Conservation (phyloP, 257 asterid species). For the Fraxinus quadrangulata region DNA sequence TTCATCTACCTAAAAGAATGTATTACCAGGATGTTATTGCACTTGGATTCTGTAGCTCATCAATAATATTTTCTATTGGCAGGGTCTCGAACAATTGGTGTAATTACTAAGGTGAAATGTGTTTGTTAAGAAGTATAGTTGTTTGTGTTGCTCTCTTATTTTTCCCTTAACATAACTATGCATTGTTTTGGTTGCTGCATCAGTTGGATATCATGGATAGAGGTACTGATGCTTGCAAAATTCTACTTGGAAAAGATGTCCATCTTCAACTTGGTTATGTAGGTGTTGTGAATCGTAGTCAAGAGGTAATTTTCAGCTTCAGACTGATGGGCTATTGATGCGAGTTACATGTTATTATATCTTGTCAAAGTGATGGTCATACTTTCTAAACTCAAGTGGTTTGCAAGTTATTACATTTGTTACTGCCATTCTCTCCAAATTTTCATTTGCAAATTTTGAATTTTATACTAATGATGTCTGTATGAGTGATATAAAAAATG, state of each 20-base stretch:
- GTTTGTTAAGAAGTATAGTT: neutral
- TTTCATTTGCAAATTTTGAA: neutral
- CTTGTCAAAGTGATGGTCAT: neutral
- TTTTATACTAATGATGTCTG: neutral
- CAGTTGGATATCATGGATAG: conserved; percentile 93
- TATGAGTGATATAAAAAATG: neutral
- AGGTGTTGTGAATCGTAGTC: conserved; percentile 87
- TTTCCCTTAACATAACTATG: neutral
- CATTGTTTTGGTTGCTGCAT: neutral
- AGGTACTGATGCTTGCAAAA: conserved; percentile 83
- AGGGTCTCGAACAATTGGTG: conserved; percentile 66
- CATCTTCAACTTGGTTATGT: conserved; percentile 92
- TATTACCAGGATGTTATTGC: conserved; percentile 11
- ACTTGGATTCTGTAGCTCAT: conserved; percentile 8
- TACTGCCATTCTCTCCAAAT: neutral
- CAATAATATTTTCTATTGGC: conserved; percentile 24
- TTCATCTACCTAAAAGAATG: neutral
- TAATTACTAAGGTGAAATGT: conserved; percentile 51
- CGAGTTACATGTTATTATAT: too few species aligned
- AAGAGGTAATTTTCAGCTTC: conserved; percentile 54
- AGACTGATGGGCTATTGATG: neutral
- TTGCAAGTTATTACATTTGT: neutral
- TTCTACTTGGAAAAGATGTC: conserved; percentile 80
- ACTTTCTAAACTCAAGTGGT: neutral
- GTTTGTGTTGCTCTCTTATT: neutral